These are phyloP conservation scores for Talaromyces stipitatus DNA, from an alignment of 495 filamentous ascomycete genomes.

Conservation along the genomic window DNA sequence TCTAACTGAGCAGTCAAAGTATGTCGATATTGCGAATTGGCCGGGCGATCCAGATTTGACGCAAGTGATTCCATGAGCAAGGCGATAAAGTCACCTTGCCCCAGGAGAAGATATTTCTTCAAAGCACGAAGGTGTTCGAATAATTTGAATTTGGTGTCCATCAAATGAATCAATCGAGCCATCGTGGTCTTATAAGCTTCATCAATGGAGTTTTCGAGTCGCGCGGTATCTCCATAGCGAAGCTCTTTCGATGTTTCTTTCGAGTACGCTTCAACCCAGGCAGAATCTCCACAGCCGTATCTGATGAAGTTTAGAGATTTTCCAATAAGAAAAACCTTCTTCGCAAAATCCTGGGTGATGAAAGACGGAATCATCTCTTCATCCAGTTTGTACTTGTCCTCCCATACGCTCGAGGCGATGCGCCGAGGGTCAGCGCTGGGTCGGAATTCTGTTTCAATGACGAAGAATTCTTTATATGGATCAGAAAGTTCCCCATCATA, in stretches of 20 bases:
- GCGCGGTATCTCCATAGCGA: constrained; percentile 88
- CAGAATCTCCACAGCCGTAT: constrained; percentile 84
- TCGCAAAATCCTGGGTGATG: constrained; percentile 82
- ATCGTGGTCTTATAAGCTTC: constrained; percentile 97
- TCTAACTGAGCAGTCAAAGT: constrained; percentile 94
- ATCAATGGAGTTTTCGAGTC: constrained; percentile 85
- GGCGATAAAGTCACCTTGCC: constrained; percentile 96
- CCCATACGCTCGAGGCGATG: constrained; percentile 88
- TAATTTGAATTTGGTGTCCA: constrained; percentile 87
- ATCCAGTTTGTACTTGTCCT: constrained; percentile 89
- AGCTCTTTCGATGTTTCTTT: constrained; percentile 89
- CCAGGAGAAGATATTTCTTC: constrained; percentile 90
- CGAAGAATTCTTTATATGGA: constrained; percentile 94
- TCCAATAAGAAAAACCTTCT: constrained; percentile 93
- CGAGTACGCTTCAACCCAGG: constrained; percentile 96
- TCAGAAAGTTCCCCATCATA: constrained; percentile 97
- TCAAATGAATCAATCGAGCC: constrained; percentile 87
- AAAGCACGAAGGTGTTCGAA: constrained; percentile 88
- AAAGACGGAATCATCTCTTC: constrained; percentile 86
- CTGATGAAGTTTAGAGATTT: constrained; percentile 98
- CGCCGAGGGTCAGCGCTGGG: constrained; percentile 46
- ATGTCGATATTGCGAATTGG: constrained; percentile 88
- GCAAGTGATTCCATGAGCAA: constrained; percentile 95
- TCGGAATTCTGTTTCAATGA: constrained; percentile 60
- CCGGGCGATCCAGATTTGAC: constrained; percentile 88